Base-by-base conservation (phyloP, 2,329 filamentous ascomycete species). In the Trichophyton benhamiae region DNA sequence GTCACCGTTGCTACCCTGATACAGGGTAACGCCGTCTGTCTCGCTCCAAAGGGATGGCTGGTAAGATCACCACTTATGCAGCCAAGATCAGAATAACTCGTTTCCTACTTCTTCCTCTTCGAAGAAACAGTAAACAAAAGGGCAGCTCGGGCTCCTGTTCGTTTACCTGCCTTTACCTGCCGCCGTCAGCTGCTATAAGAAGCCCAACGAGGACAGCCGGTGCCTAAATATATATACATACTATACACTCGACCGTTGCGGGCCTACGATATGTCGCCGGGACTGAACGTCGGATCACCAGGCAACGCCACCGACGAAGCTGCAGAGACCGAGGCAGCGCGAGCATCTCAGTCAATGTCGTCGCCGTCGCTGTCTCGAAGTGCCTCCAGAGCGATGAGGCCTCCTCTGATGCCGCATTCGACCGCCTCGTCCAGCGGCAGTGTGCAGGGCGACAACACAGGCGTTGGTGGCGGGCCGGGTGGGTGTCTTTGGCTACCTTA, bases 351-450 rank as follows among this genome's bases (percentile, higher is more conserved):
- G 11, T 17, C 49, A 11, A 4, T 15, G 25, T n/a, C 52, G 7
- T 74, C 76, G n/a, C 69, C 73, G 3, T 63, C 75, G 36, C 67
- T 70, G 36, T 78, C 78, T 57, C 75, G 78, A 65, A 76, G 77
- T 27, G 72, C 75, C 27, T 78, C 77, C 13, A 78, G 79, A 64
- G 70, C 73, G 60, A 81, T 80, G 78, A 74, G 71, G 30, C 78
- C 76, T 64, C 72, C 68, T 59, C 72, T 65, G 59, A 61, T 69
- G 38, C 69, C 69, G 49, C 71, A 72, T 49, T 68, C 71, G 64
- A 68, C 64, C 57, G 61, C 61, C 67, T 20, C 68, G 64, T 20
- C 70, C 65, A 58, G 68, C 69, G 25, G 68, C 67, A 17, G 57
- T 67, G 67, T 65, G 20, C 48, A 64, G 15, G 68, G 65, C 36